Evolutionary conservation across 805 yeast genomes (phyloP), one percentile per base, ranked within the genome.

Genomic region (Zygotorulaspora chibaensis): DNA sequence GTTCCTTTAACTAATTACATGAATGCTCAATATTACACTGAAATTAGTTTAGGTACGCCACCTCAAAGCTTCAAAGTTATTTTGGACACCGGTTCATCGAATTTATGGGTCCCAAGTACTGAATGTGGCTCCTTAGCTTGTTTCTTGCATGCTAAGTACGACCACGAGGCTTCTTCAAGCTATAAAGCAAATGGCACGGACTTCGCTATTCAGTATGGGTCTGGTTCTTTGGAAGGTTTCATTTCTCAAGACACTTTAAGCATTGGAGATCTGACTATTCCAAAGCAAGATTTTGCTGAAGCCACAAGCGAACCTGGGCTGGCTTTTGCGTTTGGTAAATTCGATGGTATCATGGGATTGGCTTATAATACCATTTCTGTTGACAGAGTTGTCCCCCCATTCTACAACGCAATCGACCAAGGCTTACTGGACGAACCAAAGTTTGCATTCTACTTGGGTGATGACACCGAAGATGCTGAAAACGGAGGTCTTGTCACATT

Each of bases 291-390:
- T 66, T 93, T 93, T 65, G 98, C 96, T 50, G 99, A 93, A 76
- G 91, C 96, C 53, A 93, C 99, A 48, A 79, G 80, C 59, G 99
- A 93, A 75, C 98, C 98, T 35, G 99, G 99, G 46, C 78, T 93
- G 56, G 93, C 97, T 0, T 93, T 93, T 72, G 98, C 99, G 42
- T 93, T 93, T 70, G 99, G 96, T 69, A 91, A 93, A 72, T 93
- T 93, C 66, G 99, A 93, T 67, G 99, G 99, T 72, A 90, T 93
- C 56, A 74, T 93, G 53, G 99, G 99, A 55, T 79, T 93, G 57
- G 99, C 87, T 54, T 93, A 91, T 71, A 87, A 87, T 70, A 75
- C 96, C 43, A 89, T 93, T 57, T 79, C 97, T 12, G 96, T 87
- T 45, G 75, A 90, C 74, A 78, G 80, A 62, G 80, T 90, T 59